Base-by-base conservation (phyloP, 2,329 filamentous ascomycete genomes). In the Emergomyces pasteurianus region DNA sequence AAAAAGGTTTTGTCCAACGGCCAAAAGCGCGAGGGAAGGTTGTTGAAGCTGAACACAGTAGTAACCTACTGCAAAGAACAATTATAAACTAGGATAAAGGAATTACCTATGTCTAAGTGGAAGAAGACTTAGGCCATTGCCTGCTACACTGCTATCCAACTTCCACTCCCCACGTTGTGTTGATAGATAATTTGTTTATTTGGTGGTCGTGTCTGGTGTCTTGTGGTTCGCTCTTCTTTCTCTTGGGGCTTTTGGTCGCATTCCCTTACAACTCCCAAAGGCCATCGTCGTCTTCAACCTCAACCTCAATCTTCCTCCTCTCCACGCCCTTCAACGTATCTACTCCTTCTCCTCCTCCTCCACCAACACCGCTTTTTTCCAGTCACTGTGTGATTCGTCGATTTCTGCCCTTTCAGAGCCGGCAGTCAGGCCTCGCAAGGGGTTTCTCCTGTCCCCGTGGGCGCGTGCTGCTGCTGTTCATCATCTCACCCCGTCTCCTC, bases 401-500 rank as follows among this genome's bases (percentile, higher is more conserved):
- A 58, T 14, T 56, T 58, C 38, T 49, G 46, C 58, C 9, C 58
- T 52, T 42, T 34, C 47, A 55, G 31, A 56, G 38, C 18, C 42
- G 40, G 58, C 58, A 62, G 62, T 40, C 60, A 63, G 60, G 53
- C 62, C 60, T 63, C 60, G 60, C 62, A 60, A 58, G 62, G 60
- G 49, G 46, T 46, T 58, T 49, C 43, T 49, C 42, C 47, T 34
- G 62, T 63, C 62, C 60, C 47, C 61, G 62, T 60, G 60, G 58
- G 62, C 60, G 60, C 60, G 62, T 62, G 61, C 62, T 63, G 60
- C 60, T 60, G 23, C 52, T 49, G 46, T 47, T 55, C n/a, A n/a
- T 60, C 38, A 31, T 56, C 55, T 58, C 61, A 21, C 28, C 52
- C n/a, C 2, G 8, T 54, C 52, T 54, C 52, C 18, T 26, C 58